These are phyloP conservation scores for Phytophthora nicotianae DNA, from an alignment of 352 stramenopile species.

Conservation along the genomic window DNA sequence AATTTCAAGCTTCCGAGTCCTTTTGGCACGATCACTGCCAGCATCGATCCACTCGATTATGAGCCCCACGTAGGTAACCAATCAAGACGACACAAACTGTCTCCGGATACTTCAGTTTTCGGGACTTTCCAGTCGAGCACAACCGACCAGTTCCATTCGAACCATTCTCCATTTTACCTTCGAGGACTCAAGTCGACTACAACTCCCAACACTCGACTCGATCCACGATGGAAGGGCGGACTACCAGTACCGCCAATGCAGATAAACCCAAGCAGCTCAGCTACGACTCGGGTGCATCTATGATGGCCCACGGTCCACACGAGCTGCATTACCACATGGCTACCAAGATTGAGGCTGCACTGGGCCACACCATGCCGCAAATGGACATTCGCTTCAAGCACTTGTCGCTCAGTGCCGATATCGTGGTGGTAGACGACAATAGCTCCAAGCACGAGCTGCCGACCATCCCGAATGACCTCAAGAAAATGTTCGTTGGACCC, in stretches of 20 bases:
- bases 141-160: not conserved
- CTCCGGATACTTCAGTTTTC: not conserved
- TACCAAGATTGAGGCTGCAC: conserved; percentile 28
- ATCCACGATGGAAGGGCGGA: conserved; percentile 3
- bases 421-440: conserved; percentile 34
- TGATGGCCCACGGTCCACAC: conserved; percentile 41
- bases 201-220: not conserved
- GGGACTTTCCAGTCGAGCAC: conserved; percentile 1
- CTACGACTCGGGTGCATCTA: conserved; percentile 26
- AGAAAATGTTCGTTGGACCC: conserved; percentile 29
- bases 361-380: conserved; percentile 42
- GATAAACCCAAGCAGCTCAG: conserved; percentile 14
- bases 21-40: too few species aligned
- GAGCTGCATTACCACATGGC: conserved; percentile 40
- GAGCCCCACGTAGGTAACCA: not conserved
- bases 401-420: conserved; percentile 45
- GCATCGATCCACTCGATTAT: not conserved
- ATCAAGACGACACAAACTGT: not conserved
- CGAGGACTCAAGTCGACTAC: not conserved
- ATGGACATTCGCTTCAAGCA: conserved; percentile 55
- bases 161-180: not conserved
- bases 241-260: not conserved
- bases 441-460: conserved; percentile 33
- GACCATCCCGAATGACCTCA: conserved; percentile 36
- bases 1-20: too few species aligned